Base-by-base conservation (phyloP, 2,329 filamentous ascomycete genomes). In the Monilinia fructigena region DNA sequence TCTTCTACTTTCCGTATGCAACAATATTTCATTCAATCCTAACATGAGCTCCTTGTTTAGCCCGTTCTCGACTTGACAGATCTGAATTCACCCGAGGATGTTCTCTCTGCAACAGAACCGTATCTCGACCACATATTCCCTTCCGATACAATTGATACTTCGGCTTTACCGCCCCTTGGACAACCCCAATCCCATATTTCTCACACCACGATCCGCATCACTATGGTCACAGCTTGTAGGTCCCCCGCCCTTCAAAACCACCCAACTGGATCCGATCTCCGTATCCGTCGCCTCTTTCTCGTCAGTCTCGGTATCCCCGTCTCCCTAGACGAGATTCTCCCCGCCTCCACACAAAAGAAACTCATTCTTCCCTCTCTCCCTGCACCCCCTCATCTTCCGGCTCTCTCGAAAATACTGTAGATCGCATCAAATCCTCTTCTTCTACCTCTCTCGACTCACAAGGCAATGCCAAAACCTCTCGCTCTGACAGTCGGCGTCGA, bases 201-300 rank as follows among this genome's bases (percentile, higher is more conserved):
- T 92, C 65, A 96, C 92, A 52, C 89, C 93, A 63, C 88, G 93
- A 67, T 96, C 91, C 68, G 88, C 91, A 66, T 97, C 95, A 0
- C 83, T 99, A 45, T 99, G 95, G 95, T 93, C 93, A 52, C 95
- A 99, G 80, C 87, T 99, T 5, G 92, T 97, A 40, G 94, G 94
- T 2, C 94, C 95, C 26, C 95, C 95, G 2, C 93, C 95, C 86
- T 99, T 48, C 93, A 97, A 74, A 97, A 74, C 95, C 95, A 7
- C 94, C 95, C 0, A 95, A 99, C 78, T 99, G 95, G 95, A 96
- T 97, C 67, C 92, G 95, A 70, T 97, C 93, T n/a, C 63, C 91
- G 93, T 62, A 99, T 97, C 73, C 89, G 95, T 63, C 91, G 95
- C 38, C 86, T 99, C 35, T 99, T 99, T 77, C 87, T 99, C 53